Base-by-base conservation (phyloP, 139 green algal species). In the Pleodorina starrii region DNA sequence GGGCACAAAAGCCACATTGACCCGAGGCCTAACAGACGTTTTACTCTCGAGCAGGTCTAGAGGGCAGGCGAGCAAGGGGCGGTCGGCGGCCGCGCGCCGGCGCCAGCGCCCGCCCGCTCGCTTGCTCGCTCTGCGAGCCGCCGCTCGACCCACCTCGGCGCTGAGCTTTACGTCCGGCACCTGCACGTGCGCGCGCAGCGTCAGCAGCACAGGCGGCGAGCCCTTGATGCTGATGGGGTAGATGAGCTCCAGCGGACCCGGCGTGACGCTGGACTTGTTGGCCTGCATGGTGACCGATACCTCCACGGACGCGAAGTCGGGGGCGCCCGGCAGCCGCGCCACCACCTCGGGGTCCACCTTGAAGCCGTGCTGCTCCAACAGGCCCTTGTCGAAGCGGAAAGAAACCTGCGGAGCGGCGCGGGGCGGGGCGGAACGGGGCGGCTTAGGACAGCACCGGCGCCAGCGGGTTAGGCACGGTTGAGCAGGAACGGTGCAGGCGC, bases 341-440 rank as follows among this genome's bases (percentile, higher is more conserved):
- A 96, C 86, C 29, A 90, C 92, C 71, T 97, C 94, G 35, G 95
- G 96, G 21, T 95, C 90, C 51, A 97, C 85, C 60, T 91, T 90
- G 84, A 97, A 94, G 79, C 96, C 96, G 50, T 76, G 88, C 11
- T 87, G 42, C 74, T 96, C 93, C 42, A 98, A 75, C 36, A 92
- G 54, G 16, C 84, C 74, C 50, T 94, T 95, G 85, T 98, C 94
- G 29, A 96, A 88, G 21, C 78, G 80, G 71, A 97, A 95, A 0
- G 80, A 83, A 16, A 95, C 88, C 84, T 92, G 84, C 9, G 48
- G 1, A 23, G 14, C 50, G 50, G 50, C 50, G 50, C 17, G 50
- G 50, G 17, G 50, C 17, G 50, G 50, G 17, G 17, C 14, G 4
- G n/a, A n/a, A n/a, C n/a, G n/a, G n/a, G n/a, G n/a, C n/a, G n/a